These are phyloP conservation scores for Lactarius akahatsu DNA, from an alignment of 768 basidiomycete species.

Conservation along the genomic window DNA sequence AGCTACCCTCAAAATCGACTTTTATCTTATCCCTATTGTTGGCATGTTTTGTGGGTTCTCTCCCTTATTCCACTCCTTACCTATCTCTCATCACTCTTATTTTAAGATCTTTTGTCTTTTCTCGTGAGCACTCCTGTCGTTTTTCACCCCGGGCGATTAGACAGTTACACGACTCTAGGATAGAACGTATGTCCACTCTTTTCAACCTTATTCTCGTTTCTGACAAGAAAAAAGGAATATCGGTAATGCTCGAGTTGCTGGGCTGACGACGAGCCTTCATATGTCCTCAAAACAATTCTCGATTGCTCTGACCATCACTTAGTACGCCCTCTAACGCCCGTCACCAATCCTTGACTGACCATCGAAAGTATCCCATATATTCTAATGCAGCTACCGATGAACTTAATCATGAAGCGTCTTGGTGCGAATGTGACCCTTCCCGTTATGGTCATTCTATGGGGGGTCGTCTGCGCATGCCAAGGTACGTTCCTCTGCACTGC, in stretches of 20 bases:
- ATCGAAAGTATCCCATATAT: slow-evolving; percentile 32
- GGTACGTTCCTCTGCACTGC: slow-evolving; percentile 36
- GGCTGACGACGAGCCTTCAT: slow-evolving; percentile 34
- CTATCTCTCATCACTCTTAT: background rate
- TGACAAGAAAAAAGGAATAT: slow-evolving; percentile 20
- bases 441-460: slow-evolving; percentile 62
- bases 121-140: slow-evolving; percentile 1
- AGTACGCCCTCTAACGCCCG: slow-evolving; percentile 1
- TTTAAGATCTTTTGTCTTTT: slow-evolving; percentile 20
- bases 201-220: background rate
- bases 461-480: slow-evolving; percentile 60
- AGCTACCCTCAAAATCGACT: slow-evolving; percentile 20
- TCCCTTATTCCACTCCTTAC: background rate
- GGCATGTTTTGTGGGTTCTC: slow-evolving; percentile 7
- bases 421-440: slow-evolving; percentile 63
- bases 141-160: background rate
- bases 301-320: slow-evolving; percentile 22
- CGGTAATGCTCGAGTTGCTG: slow-evolving; percentile 36
- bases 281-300: slow-evolving; percentile 27
- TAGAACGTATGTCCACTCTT: slow-evolving; percentile 9
- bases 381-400: slow-evolving; percentile 33
- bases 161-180: background rate
- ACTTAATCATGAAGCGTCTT: slow-evolving; percentile 39
- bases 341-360: slow-evolving; percentile 22
- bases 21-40: slow-evolving; percentile 10